phyloP scores from a whole-genome alignment of 352 stramenopile genomes.

The Thalassiosira hispida region DNA sequence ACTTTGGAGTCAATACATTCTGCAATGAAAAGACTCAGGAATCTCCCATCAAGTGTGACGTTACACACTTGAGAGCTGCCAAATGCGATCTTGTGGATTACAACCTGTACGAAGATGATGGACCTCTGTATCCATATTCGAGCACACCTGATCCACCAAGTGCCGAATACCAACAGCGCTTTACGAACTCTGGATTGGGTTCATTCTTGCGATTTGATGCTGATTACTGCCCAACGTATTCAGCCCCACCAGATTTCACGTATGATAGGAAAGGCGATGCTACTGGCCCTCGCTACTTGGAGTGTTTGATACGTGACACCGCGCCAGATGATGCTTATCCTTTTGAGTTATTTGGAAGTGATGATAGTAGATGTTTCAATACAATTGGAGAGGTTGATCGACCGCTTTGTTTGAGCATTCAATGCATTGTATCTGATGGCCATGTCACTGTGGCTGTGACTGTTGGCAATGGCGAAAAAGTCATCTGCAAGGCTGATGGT shows the following conservation, averaged over 20 bases:
- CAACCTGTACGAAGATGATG: constrained; percentile 13
- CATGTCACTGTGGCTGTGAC: too few species aligned
- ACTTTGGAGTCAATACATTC: constrained; percentile 14
- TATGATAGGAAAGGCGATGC: too few species aligned
- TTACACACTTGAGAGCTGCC: constrained; percentile 11
- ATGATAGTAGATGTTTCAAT: too few species aligned
- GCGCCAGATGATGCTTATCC: too few species aligned
- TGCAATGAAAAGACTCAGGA: constrained; percentile 28
- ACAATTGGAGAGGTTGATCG: too few species aligned
- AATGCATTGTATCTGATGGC: too few species aligned
- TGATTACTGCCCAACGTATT: constrained; percentile 39
- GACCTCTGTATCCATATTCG: constrained; percentile 23
- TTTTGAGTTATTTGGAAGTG: too few species aligned
- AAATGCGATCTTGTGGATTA: constrained; percentile 44
- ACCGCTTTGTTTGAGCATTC: too few species aligned
- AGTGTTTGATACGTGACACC: too few species aligned
- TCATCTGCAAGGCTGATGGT: too few species aligned
- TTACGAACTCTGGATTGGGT: constrained; percentile 21
- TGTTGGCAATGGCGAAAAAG: too few species aligned
- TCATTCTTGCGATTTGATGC: constrained; percentile 33
- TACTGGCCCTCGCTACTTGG: too few species aligned
- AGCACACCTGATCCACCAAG: constrained; percentile 2
- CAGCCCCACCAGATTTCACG: constrained; percentile 27
- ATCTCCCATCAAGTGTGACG: constrained; percentile 20
- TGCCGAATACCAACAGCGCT: constrained; percentile 26